Conservation (phyloP, 495 filamentous ascomycete species). For the Talaromyces wortmannii region DNA sequence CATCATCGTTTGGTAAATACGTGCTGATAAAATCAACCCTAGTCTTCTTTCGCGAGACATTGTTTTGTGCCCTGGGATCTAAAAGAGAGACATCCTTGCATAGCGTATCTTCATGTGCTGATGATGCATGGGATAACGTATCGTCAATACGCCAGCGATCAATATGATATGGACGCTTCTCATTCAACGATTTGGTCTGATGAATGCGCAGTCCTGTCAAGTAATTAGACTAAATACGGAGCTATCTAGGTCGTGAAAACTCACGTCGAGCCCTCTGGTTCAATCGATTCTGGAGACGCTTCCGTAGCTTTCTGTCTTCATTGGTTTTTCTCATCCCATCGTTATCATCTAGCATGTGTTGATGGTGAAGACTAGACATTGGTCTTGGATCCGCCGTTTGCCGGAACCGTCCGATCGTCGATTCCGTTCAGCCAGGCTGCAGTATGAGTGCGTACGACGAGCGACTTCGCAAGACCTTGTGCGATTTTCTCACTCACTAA, state of each 20-base stretch:
- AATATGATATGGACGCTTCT: background rate
- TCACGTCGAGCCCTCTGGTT: slow-evolving; percentile 10
- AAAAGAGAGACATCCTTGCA: background rate
- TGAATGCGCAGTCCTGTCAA: slow-evolving; percentile 2
- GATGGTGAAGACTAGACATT: no score
- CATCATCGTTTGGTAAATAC: background rate
- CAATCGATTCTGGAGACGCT: slow-evolving; percentile 8
- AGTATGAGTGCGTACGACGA: no score
- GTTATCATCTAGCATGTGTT: no score
- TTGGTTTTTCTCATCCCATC: background rate
- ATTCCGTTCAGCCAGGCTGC: no score
- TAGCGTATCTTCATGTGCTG: background rate
- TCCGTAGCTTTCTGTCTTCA: background rate
- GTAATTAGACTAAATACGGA: background rate
- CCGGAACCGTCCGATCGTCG: no score
- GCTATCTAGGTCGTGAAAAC: background rate
- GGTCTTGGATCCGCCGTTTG: no score
- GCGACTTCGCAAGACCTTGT: no score
- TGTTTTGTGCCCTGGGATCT: background rate
- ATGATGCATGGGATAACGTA: background rate
- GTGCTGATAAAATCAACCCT: no score
- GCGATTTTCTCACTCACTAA: no score
- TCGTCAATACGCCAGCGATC: slow-evolving; percentile 6
- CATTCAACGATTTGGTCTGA: background rate
- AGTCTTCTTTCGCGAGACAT: no score